Conservation (phyloP, 148 eudicot species). For the Polygonum aviculare region DNA sequence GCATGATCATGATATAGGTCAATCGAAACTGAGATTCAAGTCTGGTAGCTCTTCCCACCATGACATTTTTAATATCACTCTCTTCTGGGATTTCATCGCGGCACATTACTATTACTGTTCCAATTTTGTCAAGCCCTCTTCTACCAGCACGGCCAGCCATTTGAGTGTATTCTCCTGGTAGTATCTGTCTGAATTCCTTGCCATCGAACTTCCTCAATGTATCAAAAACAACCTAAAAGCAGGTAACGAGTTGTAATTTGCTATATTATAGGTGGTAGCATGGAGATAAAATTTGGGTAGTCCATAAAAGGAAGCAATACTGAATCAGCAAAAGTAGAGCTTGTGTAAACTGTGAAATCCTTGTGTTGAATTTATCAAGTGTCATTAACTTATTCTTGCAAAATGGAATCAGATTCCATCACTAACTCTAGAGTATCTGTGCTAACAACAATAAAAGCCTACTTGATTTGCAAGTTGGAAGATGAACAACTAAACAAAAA, state of each 20-base stretch:
- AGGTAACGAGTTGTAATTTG: slow-evolving; percentile 3
- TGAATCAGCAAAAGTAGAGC: background rate
- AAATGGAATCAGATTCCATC: background rate
- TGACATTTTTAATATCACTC: slow-evolving; percentile 59
- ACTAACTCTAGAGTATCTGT: background rate
- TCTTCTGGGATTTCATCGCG: slow-evolving; percentile 92
- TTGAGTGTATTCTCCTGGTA: slow-evolving; percentile 99
- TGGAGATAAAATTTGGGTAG: background rate
- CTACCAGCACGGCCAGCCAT: slow-evolving; percentile 99
- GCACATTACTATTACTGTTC: slow-evolving; percentile 87
- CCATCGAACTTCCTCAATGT: slow-evolving; percentile 93
- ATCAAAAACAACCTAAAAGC: slow-evolving; percentile 89
- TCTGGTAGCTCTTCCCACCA: slow-evolving; percentile 85
- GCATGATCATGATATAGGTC: slow-evolving; percentile 94
- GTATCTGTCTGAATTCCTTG: slow-evolving; percentile 83
- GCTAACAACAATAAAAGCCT: background rate
- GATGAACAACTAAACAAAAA: background rate
- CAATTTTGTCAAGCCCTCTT: slow-evolving; percentile 96
- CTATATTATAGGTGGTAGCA: background rate
- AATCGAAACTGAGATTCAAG: slow-evolving; percentile 98
- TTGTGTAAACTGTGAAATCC: background rate
- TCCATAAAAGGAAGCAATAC: background rate
- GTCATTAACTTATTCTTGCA: background rate
- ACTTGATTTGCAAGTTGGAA: background rate
- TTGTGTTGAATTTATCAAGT: background rate